Conservation (phyloP, 805 yeast species). For the Candida anglica region DNA sequence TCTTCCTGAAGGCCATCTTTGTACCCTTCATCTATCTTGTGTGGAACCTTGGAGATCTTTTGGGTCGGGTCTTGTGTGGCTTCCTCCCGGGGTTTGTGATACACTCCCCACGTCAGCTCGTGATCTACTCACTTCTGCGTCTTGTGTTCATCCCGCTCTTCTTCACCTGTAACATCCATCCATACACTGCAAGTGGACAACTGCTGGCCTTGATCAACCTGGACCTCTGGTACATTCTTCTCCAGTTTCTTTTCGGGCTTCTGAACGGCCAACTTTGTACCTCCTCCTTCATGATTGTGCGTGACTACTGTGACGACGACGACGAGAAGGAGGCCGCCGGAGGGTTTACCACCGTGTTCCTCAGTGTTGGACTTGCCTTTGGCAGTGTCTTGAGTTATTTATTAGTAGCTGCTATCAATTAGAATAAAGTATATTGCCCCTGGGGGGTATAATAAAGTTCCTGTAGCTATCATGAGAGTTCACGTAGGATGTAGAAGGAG, state of each 20-base stretch:
- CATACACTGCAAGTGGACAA: conserved; percentile 19
- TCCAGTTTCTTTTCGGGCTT: conserved; percentile 79
- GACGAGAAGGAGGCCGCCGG: conserved; percentile 89
- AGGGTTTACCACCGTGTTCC: conserved; percentile 80
- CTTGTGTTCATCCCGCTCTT: conserved; percentile 66
- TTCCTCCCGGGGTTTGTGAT: conserved; percentile 31
- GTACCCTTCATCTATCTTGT: conserved; percentile 75
- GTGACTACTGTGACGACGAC: conserved; percentile 53
- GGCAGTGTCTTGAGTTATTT: conserved; percentile 78
- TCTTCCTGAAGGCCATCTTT: conserved; percentile 46
- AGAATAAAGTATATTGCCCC: background rate
- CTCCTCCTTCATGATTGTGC: conserved; percentile 74
- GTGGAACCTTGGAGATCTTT: conserved; percentile 89
- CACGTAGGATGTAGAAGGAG: too few species aligned
- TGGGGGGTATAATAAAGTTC: too few species aligned
- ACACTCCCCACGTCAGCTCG: conserved; percentile 37
- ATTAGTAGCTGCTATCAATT: conserved; percentile 41
- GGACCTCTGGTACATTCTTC: conserved; percentile 61
- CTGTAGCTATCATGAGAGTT: too few species aligned
- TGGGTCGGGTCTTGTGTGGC: conserved; percentile 72
- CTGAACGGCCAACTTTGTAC: conserved; percentile 86
- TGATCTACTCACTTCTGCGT: conserved; percentile 55
- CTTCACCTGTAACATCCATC: conserved; percentile 59
- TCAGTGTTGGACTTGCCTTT: conserved; percentile 70
- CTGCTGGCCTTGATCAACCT: conserved; percentile 43